These are phyloP conservation scores for Torrubiella hemipterigena DNA, from an alignment of 2,329 filamentous ascomycete species.

Conservation along the genomic window DNA sequence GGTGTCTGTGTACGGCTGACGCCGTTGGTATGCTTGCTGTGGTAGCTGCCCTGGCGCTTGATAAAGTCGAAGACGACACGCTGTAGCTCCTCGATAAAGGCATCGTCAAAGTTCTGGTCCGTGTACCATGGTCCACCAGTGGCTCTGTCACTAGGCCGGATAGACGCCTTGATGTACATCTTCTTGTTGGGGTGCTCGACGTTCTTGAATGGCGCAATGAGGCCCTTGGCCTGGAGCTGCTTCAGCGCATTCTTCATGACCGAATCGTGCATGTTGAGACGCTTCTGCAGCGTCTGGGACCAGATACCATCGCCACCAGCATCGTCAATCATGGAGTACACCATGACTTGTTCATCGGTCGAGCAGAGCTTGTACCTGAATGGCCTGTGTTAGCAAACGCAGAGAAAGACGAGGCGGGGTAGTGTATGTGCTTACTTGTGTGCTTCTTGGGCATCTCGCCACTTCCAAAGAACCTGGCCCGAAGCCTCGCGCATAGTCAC, in stretches of 20 bases:
- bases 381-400: constrained; percentile 2
- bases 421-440: constrained; percentile 39
- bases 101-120: constrained; percentile 78
- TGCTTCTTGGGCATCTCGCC: constrained; percentile 47
- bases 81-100: constrained; percentile 70
- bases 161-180: constrained; percentile 85
- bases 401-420: background rate
- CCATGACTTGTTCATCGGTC: constrained; percentile 66
- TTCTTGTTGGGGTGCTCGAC: constrained; percentile 85
- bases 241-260: constrained; percentile 74
- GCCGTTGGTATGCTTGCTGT: constrained; percentile 23
- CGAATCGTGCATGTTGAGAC: constrained; percentile 73
- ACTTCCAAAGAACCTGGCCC: constrained; percentile 38
- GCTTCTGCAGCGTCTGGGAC: constrained; percentile 72
- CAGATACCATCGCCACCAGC: constrained; percentile 79
- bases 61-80: constrained; percentile 64
- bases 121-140: constrained; percentile 94
- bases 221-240: constrained; percentile 65
- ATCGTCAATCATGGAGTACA: constrained; percentile 83
- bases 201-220: constrained; percentile 83
- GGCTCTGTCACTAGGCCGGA: constrained; percentile 78
- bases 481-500: constrained; percentile 28
- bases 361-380: constrained; percentile 44
- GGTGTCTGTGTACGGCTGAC: constrained; percentile 30
- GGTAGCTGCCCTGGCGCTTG: constrained; percentile 58